A percentile compares a stretch with the other conserved stretches of the same genome.
Conservation (phyloP, 805 yeast species). For the Suhomyces pyralidae region DNA sequence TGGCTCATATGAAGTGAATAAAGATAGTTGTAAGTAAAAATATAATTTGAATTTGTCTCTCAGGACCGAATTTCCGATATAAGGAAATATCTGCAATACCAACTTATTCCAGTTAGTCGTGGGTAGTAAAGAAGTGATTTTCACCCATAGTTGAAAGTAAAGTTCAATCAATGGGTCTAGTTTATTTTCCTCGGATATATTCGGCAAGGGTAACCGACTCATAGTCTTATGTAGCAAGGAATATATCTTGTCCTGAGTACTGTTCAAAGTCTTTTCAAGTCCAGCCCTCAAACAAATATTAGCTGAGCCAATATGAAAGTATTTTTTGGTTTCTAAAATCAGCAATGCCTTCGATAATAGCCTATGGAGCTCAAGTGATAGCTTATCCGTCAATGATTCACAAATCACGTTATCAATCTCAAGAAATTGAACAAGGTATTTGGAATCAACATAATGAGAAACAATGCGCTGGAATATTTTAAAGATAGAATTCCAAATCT, state of each 20-base stretch:
- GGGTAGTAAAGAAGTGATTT: slow-evolving; percentile 13
- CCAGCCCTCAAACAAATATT: not conserved
- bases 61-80: slow-evolving; percentile 37
- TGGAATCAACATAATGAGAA: not conserved
- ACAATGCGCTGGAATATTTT: slow-evolving; percentile 3
- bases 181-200: slow-evolving; percentile 17
- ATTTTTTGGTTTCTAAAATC: not conserved
- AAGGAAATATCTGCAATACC: slow-evolving; percentile 36
- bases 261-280: not conserved
- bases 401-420: slow-evolving; percentile 4
- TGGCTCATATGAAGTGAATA: slow-evolving; percentile 16
- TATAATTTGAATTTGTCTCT: slow-evolving; percentile 30
- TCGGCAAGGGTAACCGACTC: slow-evolving; percentile 34
- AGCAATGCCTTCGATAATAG: slow-evolving; percentile 1
- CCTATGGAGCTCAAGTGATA: slow-evolving; percentile 3
- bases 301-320: not conserved
- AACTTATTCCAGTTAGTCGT: slow-evolving; percentile 34
- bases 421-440: slow-evolving; percentile 5
- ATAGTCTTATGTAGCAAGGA: slow-evolving; percentile 24
- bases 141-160: slow-evolving; percentile 30
- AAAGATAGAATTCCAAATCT: slow-evolving; percentile 14
- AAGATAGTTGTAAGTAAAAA: slow-evolving; percentile 25
- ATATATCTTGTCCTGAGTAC: slow-evolving; percentile 4
- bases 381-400: slow-evolving; percentile 1
- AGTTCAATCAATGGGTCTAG: slow-evolving; percentile 24